Percentiles rank a stretch among this genome's conserved stretches.
Conservation (phyloP, 345 rosid genomes). For the Aethionema arabicum region DNA sequence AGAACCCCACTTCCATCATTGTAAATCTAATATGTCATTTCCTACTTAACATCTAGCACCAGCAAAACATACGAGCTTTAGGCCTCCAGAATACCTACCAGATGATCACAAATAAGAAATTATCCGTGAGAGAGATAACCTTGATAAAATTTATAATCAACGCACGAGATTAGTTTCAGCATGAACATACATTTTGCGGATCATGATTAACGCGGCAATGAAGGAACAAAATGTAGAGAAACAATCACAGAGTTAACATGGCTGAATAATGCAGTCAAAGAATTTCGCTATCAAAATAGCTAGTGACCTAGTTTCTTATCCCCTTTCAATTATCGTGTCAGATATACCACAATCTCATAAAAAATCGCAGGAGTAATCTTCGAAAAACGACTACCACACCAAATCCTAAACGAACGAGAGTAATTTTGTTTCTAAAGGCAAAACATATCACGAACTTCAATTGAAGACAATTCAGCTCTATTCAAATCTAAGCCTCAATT, state of each 20-base stretch:
- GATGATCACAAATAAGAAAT: conserved; percentile 1
- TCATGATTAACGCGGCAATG: background rate
- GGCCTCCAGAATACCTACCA: conserved; percentile 18
- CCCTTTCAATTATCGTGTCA: background rate
- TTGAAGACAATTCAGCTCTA: conserved; percentile 3
- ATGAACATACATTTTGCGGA: background rate
- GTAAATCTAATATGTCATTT: conserved; percentile 26
- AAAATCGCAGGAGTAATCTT: background rate
- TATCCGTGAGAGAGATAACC: conserved; percentile 14
- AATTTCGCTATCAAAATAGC: background rate
- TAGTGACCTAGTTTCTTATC: conserved; percentile 3
- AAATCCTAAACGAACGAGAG: conserved; percentile 5
- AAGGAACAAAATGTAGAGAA: background rate
- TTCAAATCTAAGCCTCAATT: conserved; percentile 4
- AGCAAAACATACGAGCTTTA: conserved; percentile 16
- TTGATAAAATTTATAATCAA: background rate
- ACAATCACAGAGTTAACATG: conserved; percentile 16
- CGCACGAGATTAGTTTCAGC: background rate
- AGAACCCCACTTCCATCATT: conserved; percentile 51
- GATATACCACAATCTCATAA: background rate
- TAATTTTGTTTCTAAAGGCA: background rate
- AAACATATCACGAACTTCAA: background rate
- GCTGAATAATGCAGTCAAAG: background rate
- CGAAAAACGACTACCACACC: background rate
- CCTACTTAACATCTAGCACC: background rate